phyloP scores from a whole-genome alignment of 176 grass and related monocot species.

The Poa pratensis region DNA sequence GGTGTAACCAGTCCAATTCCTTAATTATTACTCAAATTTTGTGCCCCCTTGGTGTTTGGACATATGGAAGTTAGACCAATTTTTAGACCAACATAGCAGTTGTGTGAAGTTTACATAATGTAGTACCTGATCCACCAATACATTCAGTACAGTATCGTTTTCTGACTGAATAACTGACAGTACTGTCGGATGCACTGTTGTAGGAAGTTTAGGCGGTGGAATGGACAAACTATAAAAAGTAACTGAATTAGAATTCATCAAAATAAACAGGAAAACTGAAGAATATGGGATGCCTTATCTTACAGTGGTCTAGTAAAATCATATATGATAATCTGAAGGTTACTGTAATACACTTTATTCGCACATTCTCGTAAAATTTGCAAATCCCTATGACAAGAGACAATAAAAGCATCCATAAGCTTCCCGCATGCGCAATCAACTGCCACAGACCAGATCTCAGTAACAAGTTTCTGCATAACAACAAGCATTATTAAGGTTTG shows the following conservation, averaged over 20 bases:
- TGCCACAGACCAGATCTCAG: conserved; percentile 81
- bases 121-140: conserved; percentile 84
- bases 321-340: conserved; percentile 84
- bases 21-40: background rate
- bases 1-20: background rate
- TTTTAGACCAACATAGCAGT: background rate
- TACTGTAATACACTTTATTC: conserved; percentile 63
- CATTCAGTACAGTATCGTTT: conserved; percentile 77
- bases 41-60: background rate
- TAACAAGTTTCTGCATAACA: conserved; percentile 65
- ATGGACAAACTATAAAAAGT: conserved; percentile 59
- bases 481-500: conserved; percentile 30
- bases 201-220: conserved; percentile 63
- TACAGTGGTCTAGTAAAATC: conserved; percentile 74
- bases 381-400: conserved; percentile 73
- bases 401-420: conserved; percentile 88
- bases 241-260: conserved; percentile 37
- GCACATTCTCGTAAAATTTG: conserved; percentile 75
- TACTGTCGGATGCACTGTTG: conserved; percentile 67
- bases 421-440: conserved; percentile 68
- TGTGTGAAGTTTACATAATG: background rate
- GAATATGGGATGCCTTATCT: conserved; percentile 29
- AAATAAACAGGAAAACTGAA: background rate
- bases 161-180: conserved; percentile 72
- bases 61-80: background rate